Evolutionary conservation across 2,329 filamentous ascomycete genomes (phyloP), one percentile per base, ranked within the genome.

Genomic region (Fusarium sp.): DNA sequence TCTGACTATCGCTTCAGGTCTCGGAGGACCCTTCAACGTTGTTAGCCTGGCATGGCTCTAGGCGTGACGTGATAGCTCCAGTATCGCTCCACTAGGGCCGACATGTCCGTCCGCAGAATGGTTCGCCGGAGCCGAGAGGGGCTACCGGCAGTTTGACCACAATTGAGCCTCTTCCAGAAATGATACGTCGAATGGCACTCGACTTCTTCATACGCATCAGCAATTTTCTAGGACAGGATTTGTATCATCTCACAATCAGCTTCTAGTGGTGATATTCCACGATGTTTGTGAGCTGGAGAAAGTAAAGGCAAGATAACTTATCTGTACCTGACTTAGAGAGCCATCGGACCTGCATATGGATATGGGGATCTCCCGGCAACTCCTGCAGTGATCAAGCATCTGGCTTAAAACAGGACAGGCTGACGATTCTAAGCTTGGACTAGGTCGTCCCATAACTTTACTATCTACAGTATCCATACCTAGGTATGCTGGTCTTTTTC

Each of bases 311-410:
- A 60, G 31, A 59, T 52, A 58, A 50, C 34, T 10, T 37, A 37
- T 37, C 16, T 37, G 31, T 37, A 37, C 31, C 9, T 37, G 31
- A 37, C 26, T n/a, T 51, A 19, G n/a, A 26, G 28, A 28, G 39
- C 41, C 25, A 59, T 65, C 63, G 45, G 58, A 72, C 65, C 60
- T 73, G 70, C 72, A 74, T 74, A 59, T 57, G 10, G 34, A 57
- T 62, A 56, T 48, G 69, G 67, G 53, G 44, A 64, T 51, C 37
- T 54, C 46, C 61, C 50, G 30, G 28, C 52, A 65, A 59, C 39
- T 46, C 51, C 46, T 69, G 59, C 61, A 67, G 51, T 51, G 58
- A 42, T 69, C 52, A 61, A 62, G 56, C 66, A 30, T 65, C 44
- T 46, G 59, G 28, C 55, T 53, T 28, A 62, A 41, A 37, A 50